Evolutionary conservation across 1,139 yeast genomes (phyloP).

Genomic region (Magnusiomyces suaveolens): DNA sequence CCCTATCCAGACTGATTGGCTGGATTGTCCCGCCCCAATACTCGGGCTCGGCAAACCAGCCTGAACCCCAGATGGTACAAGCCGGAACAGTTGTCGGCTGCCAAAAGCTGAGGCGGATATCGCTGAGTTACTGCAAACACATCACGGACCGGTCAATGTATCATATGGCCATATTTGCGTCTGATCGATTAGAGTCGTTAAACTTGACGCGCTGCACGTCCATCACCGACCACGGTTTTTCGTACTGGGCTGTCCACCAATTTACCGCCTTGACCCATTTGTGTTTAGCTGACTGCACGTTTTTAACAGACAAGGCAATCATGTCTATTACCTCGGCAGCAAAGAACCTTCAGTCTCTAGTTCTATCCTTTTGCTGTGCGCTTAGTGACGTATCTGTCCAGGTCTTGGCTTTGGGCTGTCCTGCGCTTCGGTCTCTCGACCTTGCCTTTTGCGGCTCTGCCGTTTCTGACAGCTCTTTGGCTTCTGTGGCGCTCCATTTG

Average conservation of each 20-base stretch:
- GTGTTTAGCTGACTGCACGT: conserved; percentile 62
- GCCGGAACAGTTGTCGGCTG: conserved; percentile 41
- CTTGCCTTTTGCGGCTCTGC: conserved; percentile 73
- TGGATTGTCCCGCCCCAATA: conserved; percentile 32
- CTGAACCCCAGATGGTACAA: conserved; percentile 6
- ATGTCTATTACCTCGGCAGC: conserved; percentile 55
- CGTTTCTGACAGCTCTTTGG: conserved; percentile 59
- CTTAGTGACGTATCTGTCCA: conserved; percentile 60
- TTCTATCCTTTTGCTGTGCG: conserved; percentile 67
- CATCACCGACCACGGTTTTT: conserved; percentile 64
- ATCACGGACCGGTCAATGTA: conserved; percentile 58
- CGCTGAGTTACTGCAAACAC: conserved; percentile 64
- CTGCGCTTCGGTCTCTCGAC: conserved; percentile 43
- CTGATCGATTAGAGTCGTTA: conserved; percentile 44
- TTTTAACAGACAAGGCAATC: conserved; percentile 56
- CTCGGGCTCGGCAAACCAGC: not conserved
- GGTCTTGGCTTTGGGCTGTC: conserved; percentile 56
- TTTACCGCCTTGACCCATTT: conserved; percentile 47
- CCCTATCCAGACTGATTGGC: conserved; percentile 56
- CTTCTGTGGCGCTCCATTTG: conserved; percentile 51
- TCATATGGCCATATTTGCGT: conserved; percentile 52
- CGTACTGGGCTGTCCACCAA: conserved; percentile 48
- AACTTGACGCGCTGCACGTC: conserved; percentile 69
- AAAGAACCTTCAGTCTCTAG: conserved; percentile 45
- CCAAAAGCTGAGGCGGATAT: conserved; percentile 43